Percentiles rank a stretch among this genome's conserved stretches.
These are phyloP conservation scores for Rhodofomes roseus DNA, from an alignment of 1,284 basidiomycete genomes.

Conservation along the genomic window DNA sequence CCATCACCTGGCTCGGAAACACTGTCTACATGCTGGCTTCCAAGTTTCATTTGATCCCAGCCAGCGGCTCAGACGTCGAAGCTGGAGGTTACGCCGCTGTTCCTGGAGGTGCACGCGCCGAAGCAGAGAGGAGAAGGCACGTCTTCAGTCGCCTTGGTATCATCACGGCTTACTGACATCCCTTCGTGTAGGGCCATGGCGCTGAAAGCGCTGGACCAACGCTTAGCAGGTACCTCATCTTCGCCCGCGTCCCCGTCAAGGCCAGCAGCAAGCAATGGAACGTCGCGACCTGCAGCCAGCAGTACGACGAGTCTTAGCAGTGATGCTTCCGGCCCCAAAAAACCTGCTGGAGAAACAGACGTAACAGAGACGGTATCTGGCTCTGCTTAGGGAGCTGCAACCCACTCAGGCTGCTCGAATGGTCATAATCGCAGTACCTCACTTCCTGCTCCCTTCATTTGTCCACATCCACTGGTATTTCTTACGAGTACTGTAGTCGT, in stretches of 20 bases:
- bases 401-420: neutral
- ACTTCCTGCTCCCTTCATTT: neutral
- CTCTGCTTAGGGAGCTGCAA: neutral
- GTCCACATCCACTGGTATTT: neutral
- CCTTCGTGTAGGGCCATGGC: slow-evolving; percentile 73
- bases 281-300: slow-evolving; percentile 10
- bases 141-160: slow-evolving; percentile 18
- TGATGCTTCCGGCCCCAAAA: neutral
- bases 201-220: slow-evolving; percentile 92
- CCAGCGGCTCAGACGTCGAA: slow-evolving; percentile 62
- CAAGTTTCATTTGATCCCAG: slow-evolving; percentile 80
- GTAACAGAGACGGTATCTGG: neutral
- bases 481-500: slow-evolving; percentile 2
- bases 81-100: slow-evolving; percentile 70
- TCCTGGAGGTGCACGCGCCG: slow-evolving; percentile 84
- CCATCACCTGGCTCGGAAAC: slow-evolving; percentile 67
- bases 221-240: slow-evolving; percentile 52
- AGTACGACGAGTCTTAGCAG: neutral
- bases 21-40: slow-evolving; percentile 66
- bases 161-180: slow-evolving; percentile 5
- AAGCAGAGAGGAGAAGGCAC: slow-evolving; percentile 88
- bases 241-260: slow-evolving; percentile 42
- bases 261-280: slow-evolving; percentile 31
- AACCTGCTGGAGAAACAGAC: slow-evolving; percentile 1
- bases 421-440: neutral